Evolutionary conservation across 495 filamentous ascomycete species (phyloP).

Genomic region (Penicillium parvum): DNA sequence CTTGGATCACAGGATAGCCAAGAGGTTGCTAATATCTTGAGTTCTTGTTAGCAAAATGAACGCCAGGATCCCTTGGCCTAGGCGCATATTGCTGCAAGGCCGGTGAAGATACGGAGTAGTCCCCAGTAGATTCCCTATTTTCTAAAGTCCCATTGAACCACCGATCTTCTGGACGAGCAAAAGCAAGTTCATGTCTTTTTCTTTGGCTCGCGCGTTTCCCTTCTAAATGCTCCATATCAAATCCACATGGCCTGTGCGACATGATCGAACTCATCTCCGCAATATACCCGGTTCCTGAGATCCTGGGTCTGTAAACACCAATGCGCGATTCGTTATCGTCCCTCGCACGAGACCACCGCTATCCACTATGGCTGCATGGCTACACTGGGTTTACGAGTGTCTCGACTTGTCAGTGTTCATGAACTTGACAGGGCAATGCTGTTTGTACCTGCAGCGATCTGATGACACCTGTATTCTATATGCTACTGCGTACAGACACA

Average conservation of each 20-base stretch:
- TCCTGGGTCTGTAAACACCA: slow-evolving; percentile 3
- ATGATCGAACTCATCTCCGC: slow-evolving; percentile 10
- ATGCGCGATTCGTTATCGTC: slow-evolving; percentile 19
- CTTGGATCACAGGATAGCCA: background rate
- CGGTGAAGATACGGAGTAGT: background rate
- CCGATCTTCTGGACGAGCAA: slow-evolving; percentile 5
- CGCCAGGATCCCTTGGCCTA: slow-evolving; percentile 5
- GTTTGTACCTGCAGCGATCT: slow-evolving; percentile 1
- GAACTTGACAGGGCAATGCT: background rate
- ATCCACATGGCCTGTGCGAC: slow-evolving; percentile 5
- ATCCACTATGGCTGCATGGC: no score
- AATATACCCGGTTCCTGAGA: slow-evolving; percentile 5
- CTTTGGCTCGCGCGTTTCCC: slow-evolving; percentile 4
- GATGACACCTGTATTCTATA: slow-evolving; percentile 4
- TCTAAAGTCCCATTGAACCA: no score
- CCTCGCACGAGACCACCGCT: background rate
- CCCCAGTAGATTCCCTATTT: no score
- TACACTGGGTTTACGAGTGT: no score
- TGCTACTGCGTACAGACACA: background rate
- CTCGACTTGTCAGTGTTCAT: background rate
- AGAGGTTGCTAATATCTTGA: slow-evolving; percentile 11
- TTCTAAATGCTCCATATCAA: background rate
- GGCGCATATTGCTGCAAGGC: slow-evolving; percentile 19
- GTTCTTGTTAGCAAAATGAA: slow-evolving; percentile 10
- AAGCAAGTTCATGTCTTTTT: background rate